Conservation (phyloP, 2,329 filamentous ascomycete genomes). For the Ceratocystis ficicola region DNA sequence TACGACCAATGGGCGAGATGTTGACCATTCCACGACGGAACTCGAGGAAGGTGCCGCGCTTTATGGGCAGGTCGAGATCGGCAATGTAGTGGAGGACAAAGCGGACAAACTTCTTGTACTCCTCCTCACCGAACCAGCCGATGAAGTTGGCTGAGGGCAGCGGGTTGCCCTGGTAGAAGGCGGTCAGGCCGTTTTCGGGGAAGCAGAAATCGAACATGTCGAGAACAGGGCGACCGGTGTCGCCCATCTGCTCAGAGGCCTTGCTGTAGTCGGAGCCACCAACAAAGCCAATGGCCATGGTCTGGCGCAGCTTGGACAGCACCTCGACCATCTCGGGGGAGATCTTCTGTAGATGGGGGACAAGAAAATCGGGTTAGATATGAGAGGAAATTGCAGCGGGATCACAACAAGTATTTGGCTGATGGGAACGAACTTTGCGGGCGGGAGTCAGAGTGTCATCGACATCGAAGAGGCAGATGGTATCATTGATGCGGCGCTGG, state of each 20-base stretch:
- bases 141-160: conserved; percentile 80
- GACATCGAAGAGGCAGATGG: conserved; percentile 91
- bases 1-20: conserved; percentile 70
- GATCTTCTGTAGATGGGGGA: conserved; percentile 39
- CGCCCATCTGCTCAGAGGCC: conserved; percentile 89
- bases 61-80: conserved; percentile 71
- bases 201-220: conserved; percentile 96
- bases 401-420: neutral
- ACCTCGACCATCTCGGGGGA: conserved; percentile 72
- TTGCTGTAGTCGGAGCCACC: conserved; percentile 86
- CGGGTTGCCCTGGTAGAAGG: conserved; percentile 67
- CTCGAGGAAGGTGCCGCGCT: conserved; percentile 75
- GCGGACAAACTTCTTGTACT: conserved; percentile 65
- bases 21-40: conserved; percentile 91
- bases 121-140: conserved; percentile 71
- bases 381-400: neutral
- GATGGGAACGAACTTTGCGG: conserved; percentile 48
- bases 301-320: conserved; percentile 68
- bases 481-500: conserved; percentile 80
- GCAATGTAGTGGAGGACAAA: conserved; percentile 74
- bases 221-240: conserved; percentile 54
- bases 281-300: conserved; percentile 81
- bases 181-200: conserved; percentile 88
- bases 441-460: conserved; percentile 83
- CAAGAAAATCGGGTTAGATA: conserved; percentile 12